Evolutionary conservation across 495 filamentous ascomycete species (phyloP), one percentile per base, ranked within the genome.

Genomic region (Elasticomyces elasticus): DNA sequence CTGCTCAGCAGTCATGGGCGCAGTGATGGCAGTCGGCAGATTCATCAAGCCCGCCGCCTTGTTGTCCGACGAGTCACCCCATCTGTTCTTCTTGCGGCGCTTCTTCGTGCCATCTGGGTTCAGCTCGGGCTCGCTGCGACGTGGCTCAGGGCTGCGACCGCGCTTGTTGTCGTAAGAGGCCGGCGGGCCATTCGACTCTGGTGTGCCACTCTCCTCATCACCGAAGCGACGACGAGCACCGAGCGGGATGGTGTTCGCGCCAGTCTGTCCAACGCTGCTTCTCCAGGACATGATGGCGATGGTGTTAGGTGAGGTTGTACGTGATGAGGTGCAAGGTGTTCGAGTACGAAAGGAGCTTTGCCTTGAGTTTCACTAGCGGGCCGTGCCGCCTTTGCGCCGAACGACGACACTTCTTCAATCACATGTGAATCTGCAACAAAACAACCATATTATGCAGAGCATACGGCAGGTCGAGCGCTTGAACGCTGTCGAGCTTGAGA

Each of bases 1-100:
- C 73, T 98, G 92, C 72, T 98, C 92, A 67, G 79, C 89, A 43
- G 92, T 97, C 87, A 98, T 96, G 70, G 89, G 87, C 44, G 87
- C 88, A 68, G 87, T 85, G 72, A 98, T 96, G 68, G 89, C 85
- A 17, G 91, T 96, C 28, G 92, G 88, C 65, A 98, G 79, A 55
- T 94, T 92, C 90, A 98, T 96, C 51, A 98, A 76, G 55, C 92
- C 92, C 53, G 89, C 92, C 20, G 92, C 91, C 76, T 96, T 95
- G 74, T 99, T 99, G 69, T 96, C 91, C 52, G 85, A 83, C 52
- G 83, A 85, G 64, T 95, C 89, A 52, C 92, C 92, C 92, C 92
- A 99, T 62, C 92, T 86, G 72, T 95, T 97, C 62, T 88, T 81
- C 81, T 95, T 97, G 82, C 94, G 95, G 72, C 92, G 89, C 60